Percentiles rank a stretch among this genome's conserved stretches.
Conservation (phyloP, 257 asterid species). For the Solanum sparsipilum region DNA sequence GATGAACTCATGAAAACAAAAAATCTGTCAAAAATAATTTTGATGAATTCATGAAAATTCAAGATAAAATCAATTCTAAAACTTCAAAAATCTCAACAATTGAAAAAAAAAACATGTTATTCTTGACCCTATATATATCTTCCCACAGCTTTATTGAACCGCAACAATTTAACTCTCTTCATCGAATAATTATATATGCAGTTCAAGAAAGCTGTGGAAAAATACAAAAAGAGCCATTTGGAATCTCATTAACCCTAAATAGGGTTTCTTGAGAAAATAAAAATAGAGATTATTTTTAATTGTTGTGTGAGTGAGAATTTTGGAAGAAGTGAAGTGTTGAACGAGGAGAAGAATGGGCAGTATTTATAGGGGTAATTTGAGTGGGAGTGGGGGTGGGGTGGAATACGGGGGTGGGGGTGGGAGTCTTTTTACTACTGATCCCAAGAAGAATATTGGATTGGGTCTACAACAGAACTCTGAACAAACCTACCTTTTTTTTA, state of each 20-base stretch:
- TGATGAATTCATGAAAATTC: background rate
- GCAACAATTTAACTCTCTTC: conserved; percentile 3
- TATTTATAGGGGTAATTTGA: conserved; percentile 47
- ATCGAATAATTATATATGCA: conserved; percentile 16
- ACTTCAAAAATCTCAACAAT: background rate
- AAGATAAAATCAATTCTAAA: background rate
- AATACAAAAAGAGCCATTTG: conserved; percentile 48
- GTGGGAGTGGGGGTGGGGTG: background rate
- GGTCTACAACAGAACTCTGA: conserved; percentile 26
- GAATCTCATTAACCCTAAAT: background rate
- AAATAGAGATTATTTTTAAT: background rate
- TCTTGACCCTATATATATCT: conserved; percentile 32
- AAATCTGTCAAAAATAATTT: no score
- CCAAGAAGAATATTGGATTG: conserved; percentile 94
- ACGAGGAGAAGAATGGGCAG: background rate
- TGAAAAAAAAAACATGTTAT: background rate
- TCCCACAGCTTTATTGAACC: conserved; percentile 97
- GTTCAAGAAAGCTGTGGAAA: conserved; percentile 99
- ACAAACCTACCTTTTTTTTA: conserved; percentile 1
- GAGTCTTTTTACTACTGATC: conserved; percentile 59
- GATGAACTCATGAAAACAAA: no score
- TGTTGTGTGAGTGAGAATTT: background rate
- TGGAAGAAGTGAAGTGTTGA: background rate
- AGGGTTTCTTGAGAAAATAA: conserved; percentile 25
- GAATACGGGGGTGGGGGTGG: background rate